Evolutionary conservation across 1,139 yeast species (phyloP).

Genomic region (Taphrina sp.): DNA sequence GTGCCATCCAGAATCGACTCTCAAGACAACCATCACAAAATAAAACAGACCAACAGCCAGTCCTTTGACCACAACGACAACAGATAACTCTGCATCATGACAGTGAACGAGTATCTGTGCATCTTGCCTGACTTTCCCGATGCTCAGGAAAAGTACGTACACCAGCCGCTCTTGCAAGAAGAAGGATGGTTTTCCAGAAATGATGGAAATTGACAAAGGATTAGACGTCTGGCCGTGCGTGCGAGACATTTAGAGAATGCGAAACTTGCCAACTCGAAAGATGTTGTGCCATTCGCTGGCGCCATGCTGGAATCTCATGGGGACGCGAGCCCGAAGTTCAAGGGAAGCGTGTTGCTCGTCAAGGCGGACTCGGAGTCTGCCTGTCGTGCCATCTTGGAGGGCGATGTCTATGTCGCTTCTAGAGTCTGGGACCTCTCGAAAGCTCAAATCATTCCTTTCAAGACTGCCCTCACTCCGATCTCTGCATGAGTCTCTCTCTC

Average conservation of each 20-base stretch:
- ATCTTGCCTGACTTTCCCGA: slow-evolving; percentile 25
- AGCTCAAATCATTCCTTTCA: slow-evolving; percentile 48
- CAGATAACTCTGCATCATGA: too few relatives aligned
- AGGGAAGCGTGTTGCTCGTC: slow-evolving; percentile 67
- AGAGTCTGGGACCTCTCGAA: slow-evolving; percentile 77
- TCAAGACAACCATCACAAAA: too few relatives aligned
- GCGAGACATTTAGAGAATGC: slow-evolving; percentile 23
- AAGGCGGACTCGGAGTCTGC: slow-evolving; percentile 64
- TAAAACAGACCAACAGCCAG: too few relatives aligned
- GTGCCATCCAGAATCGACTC: too few relatives aligned
- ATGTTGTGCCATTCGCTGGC: slow-evolving; percentile 10
- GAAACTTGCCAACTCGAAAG: not conserved
- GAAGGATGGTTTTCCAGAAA: too few relatives aligned
- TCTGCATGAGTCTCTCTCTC: too few relatives aligned
- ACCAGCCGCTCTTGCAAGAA: too few relatives aligned
- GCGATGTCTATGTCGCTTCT: slow-evolving; percentile 60
- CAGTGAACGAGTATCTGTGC: slow-evolving; percentile 12
- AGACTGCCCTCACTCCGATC: slow-evolving; percentile 25
- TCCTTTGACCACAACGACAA: too few relatives aligned
- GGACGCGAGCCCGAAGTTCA: slow-evolving; percentile 55
- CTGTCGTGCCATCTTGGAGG: slow-evolving; percentile 59
- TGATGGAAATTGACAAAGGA: not conserved
- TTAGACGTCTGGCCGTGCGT: slow-evolving; percentile 23
- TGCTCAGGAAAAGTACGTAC: slow-evolving; percentile 29
- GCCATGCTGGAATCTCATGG: slow-evolving; percentile 46